Conservation (phyloP, 306 rosid genomes). For the Castanospermum australe region DNA sequence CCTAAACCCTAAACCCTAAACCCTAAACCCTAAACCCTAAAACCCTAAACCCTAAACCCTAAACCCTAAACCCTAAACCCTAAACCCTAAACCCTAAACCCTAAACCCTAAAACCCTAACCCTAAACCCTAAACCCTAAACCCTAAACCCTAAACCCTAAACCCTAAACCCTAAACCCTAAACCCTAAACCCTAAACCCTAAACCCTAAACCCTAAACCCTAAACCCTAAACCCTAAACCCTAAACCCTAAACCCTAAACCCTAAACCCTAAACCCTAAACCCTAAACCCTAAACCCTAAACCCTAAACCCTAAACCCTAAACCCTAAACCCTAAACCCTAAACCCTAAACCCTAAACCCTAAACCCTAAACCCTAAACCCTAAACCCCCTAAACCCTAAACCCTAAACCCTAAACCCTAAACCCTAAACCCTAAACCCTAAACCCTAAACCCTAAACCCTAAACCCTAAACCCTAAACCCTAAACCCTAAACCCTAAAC, state of each 20-base stretch:
- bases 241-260: neutral
- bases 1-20: neutral
- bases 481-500: neutral
- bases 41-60: neutral
- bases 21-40: constrained; percentile 15
- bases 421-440: neutral
- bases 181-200: constrained; percentile 9
- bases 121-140: constrained; percentile 1
- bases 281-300: neutral
- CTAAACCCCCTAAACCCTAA: neutral
- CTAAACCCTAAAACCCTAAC: constrained; percentile 1
- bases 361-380: neutral
- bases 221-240: neutral
- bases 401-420: constrained; percentile 7
- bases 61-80: neutral
- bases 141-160: constrained; percentile 4
- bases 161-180: neutral
- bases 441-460: neutral
- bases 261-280: neutral
- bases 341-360: neutral
- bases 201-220: neutral
- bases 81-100: neutral
- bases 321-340: neutral
- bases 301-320: neutral
- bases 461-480: neutral